These are phyloP conservation scores for Pholiota conissans DNA, from an alignment of 768 basidiomycete genomes.

Conservation along the genomic window DNA sequence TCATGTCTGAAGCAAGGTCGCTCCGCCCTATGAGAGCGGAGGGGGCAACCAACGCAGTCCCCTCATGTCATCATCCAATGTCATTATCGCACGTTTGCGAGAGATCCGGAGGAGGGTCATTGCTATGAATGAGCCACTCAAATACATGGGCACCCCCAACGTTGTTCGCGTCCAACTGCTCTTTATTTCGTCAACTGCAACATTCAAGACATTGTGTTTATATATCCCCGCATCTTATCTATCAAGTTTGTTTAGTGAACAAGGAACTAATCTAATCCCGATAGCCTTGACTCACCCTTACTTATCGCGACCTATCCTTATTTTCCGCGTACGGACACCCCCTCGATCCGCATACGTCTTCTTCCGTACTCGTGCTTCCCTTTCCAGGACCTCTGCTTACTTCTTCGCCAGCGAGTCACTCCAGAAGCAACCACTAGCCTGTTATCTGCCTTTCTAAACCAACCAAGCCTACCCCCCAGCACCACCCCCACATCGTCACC, in stretches of 20 bases:
- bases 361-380: slow-evolving; percentile 2
- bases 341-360: slow-evolving; percentile 4
- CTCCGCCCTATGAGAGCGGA: not conserved
- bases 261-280: slow-evolving; percentile 2
- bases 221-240: slow-evolving; percentile 2
- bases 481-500: slow-evolving; percentile 1
- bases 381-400: slow-evolving; percentile 2
- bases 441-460: not conserved
- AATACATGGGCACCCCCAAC: not conserved
- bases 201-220: not conserved
- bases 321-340: slow-evolving; percentile 1
- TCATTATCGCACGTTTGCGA: slow-evolving; percentile 4
- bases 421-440: not conserved
- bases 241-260: slow-evolving; percentile 3
- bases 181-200: not conserved
- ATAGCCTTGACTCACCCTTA: slow-evolving; percentile 1
- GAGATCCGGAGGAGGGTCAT: slow-evolving; percentile 4
- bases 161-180: not conserved
- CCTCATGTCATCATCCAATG: slow-evolving; percentile 1
- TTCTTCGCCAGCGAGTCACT: slow-evolving; percentile 2
- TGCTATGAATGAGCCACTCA: not conserved
- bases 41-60: not conserved
- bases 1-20: not conserved
- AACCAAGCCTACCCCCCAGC: not conserved
- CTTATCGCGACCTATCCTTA: slow-evolving; percentile 1